Base-by-base conservation (phyloP, 768 basidiomycete genomes). In the Suillus paluster region DNA sequence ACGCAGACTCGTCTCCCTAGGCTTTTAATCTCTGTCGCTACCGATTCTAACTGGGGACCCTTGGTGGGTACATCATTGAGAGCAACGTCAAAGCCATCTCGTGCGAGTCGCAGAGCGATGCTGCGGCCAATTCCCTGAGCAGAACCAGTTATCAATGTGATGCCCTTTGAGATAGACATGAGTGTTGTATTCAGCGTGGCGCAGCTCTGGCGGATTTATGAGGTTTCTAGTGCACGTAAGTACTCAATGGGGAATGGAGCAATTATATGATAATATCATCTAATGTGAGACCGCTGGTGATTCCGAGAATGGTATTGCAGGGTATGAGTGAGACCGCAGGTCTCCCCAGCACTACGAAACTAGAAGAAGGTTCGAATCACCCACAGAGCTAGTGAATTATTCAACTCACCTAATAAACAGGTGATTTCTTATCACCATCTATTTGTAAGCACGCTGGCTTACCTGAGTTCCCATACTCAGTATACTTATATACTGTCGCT, bases 21-120 rank as follows among this genome's bases (percentile, higher is more conserved):
- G 10, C 34, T 2, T 23, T 33, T 27, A 3, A 67, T 59, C 12
- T 57, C 63, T 4, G 38, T 30, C 3, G 14, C 15, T 54, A 68
- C 46, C 1, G 15, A 17, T 3, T 53, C 58, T 23, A 68, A 62
- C 27, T 65, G 46, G 10, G 15, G 33, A 12, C 53, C 38, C 38
- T 65, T 60, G 42, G 38, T 23, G 48, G 44, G 34, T n/a, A 50
- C 6, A 33, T 50, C 49, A 33, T 50, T 50, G 30, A 50, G 49
- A 4, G 65, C 70, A 5, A 74, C 39, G 49, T 72, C 64, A 45
- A 65, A 69, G 3, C 73, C 72, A 53, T 74, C 73, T 5, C 59
- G 59, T 9, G 73, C 73, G 15, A 74, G 69, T 5, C 66, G 62
- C 7, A 74, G 63, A 15, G 73, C 71, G 34, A 73, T 69, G 27